These are phyloP conservation scores for Umbellularia californica DNA, from an alignment of 164 flowering plant species.

Conservation along the genomic window DNA sequence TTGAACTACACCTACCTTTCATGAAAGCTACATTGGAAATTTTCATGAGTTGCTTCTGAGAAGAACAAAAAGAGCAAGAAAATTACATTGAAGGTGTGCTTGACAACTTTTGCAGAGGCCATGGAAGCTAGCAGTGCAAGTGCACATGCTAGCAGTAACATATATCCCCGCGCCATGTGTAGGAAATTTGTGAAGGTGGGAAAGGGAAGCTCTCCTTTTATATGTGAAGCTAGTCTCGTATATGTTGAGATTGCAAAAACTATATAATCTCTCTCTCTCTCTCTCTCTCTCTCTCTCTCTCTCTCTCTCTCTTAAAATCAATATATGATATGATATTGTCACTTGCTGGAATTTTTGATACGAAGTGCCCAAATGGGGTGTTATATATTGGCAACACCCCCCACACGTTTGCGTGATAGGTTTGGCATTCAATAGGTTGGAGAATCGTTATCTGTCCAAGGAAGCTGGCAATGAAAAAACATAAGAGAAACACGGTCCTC, in stretches of 20 bases:
- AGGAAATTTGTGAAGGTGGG: background rate
- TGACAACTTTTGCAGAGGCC: conserved; percentile 18
- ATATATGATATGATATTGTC: background rate
- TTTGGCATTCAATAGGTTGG: background rate
- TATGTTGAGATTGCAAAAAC: background rate
- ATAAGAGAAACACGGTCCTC: background rate
- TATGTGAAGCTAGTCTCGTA: background rate
- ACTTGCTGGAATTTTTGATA: background rate
- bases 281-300: background rate
- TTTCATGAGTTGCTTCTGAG: background rate
- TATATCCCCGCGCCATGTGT: conserved; percentile 12
- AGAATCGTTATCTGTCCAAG: too few relatives aligned
- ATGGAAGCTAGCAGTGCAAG: conserved; percentile 14
- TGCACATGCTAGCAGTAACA: conserved; percentile 9
- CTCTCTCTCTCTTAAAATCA: background rate
- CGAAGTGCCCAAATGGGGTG: background rate
- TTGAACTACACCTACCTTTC: background rate
- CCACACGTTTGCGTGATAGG: conserved; percentile 15
- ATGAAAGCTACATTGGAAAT: background rate
- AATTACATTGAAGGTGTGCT: conserved; percentile 26
- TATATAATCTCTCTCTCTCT: background rate
- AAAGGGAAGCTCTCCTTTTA: background rate
- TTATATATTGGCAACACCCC: background rate
- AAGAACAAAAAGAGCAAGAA: conserved; percentile 1
- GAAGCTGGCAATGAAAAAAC: background rate